A percentile compares a stretch with the other conserved stretches of the same genome.
Evolutionary conservation across 192 early-diverging fungal species (phyloP).

Genomic region (Coemansia sp.): DNA sequence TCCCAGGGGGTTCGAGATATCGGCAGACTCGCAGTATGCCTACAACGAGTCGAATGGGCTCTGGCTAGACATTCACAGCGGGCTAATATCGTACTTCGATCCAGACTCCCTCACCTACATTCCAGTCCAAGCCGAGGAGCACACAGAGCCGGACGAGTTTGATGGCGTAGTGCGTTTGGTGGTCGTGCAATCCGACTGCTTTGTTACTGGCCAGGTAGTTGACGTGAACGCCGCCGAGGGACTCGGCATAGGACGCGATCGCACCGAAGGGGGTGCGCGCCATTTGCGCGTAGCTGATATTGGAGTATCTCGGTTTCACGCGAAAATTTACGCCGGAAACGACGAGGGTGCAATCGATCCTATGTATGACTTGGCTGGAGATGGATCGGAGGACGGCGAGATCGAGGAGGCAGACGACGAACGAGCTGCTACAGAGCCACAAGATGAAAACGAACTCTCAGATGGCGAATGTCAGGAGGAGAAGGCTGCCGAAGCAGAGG

Average conservation of each 20-base stretch:
- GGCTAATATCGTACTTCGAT: conserved; percentile 60
- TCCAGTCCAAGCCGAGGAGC: conserved; percentile 27
- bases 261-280: conserved; percentile 29
- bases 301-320: conserved; percentile 67
- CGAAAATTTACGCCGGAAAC: conserved; percentile 52
- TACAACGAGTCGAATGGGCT: conserved; percentile 48
- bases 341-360: conserved; percentile 22
- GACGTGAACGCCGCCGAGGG: conserved; percentile 60
- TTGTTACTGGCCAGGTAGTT: conserved; percentile 51
- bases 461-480: conserved; percentile 36
- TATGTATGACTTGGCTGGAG: not conserved
- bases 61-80: conserved; percentile 62
- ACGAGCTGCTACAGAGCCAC: not conserved
- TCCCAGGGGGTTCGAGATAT: conserved; percentile 36
- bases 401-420: conserved; percentile 11
- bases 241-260: conserved; percentile 65
- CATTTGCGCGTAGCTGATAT: conserved; percentile 69
- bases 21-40: conserved; percentile 50
- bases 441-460: conserved; percentile 3
- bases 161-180: conserved; percentile 56
- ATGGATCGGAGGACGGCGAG: conserved; percentile 43
- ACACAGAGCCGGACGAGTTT: not conserved
- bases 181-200: conserved; percentile 58
- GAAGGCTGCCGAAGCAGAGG: not conserved
- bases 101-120: conserved; percentile 55